Percentiles rank a stretch among this genome's conserved stretches.
These are phyloP conservation scores for Plasmodium vivax DNA, from an alignment of 169 alveolate genomes.

Conservation along the genomic window DNA sequence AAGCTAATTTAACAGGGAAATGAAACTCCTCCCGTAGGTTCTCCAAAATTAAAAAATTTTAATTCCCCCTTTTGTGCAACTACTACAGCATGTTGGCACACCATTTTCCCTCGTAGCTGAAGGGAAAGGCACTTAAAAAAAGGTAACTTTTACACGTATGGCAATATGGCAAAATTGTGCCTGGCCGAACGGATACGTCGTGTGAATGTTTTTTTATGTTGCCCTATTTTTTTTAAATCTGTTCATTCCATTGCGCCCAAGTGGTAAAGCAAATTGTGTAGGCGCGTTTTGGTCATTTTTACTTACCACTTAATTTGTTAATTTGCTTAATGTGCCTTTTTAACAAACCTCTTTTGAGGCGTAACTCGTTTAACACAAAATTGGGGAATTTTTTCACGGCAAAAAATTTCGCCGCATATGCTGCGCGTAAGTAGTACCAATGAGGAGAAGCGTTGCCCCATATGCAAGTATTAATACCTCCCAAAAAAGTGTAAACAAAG, in stretches of 20 bases:
- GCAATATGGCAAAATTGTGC: neutral
- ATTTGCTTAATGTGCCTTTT: neutral
- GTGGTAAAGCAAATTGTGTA: neutral
- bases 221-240: neutral
- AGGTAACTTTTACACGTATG: neutral
- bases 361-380: neutral
- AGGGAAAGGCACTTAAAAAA: neutral
- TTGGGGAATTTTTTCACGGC: neutral
- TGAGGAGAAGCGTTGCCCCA: neutral
- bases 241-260: neutral
- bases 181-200: neutral
- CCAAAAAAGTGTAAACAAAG: neutral
- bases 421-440: neutral
- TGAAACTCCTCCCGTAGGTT: neutral
- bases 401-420: neutral
- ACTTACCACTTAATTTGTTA: neutral
- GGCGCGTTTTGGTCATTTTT: neutral
- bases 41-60: neutral
- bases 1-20: neutral
- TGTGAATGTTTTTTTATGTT: neutral
- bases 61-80: neutral
- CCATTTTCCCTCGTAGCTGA: neutral
- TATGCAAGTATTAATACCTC: neutral
- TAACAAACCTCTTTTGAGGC: neutral
- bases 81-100: neutral